phyloP scores from a whole-genome alignment of 2,329 filamentous ascomycete species.

The Cordyceps tenuipes region DNA sequence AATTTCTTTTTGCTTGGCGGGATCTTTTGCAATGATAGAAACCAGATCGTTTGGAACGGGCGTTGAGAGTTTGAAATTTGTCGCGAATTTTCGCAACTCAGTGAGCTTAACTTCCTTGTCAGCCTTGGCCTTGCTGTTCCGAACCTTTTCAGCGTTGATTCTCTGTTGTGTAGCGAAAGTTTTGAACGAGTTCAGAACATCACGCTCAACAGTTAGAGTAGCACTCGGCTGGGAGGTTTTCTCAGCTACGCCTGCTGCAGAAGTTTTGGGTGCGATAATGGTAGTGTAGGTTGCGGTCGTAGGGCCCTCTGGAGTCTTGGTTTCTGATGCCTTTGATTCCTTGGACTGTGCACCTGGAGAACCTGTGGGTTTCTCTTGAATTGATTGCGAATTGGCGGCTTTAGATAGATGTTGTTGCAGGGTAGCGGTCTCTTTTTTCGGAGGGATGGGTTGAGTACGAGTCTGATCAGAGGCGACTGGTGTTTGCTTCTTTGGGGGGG shows the following conservation, averaged over 20 bases:
- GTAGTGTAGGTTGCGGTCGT: slow-evolving; percentile 22
- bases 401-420: slow-evolving; percentile 25
- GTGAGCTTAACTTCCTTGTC: slow-evolving; percentile 91
- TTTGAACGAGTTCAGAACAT: slow-evolving; percentile 56
- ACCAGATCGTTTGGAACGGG: slow-evolving; percentile 88
- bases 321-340: slow-evolving; percentile 15
- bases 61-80: slow-evolving; percentile 88
- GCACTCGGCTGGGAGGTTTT: slow-evolving; percentile 40
- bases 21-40: slow-evolving; percentile 92
- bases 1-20: slow-evolving; percentile 87
- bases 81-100: slow-evolving; percentile 90
- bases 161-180: slow-evolving; percentile 52
- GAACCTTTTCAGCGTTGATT: slow-evolving; percentile 46
- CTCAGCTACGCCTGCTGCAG: slow-evolving; percentile 25
- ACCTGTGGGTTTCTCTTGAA: slow-evolving; percentile 23
- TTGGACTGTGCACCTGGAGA: slow-evolving; percentile 5
- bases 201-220: slow-evolving; percentile 52
- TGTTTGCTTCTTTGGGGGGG: slow-evolving; percentile 30
- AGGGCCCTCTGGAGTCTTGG: slow-evolving; percentile 28
- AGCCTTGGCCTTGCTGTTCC: slow-evolving; percentile 50
- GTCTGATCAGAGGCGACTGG: slow-evolving; percentile 18
- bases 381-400: slow-evolving; percentile 11
- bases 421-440: slow-evolving; percentile 23
- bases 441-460: slow-evolving; percentile 19
- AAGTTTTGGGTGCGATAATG: slow-evolving; percentile 18